These are phyloP conservation scores for Entamoeba dispar DNA, from an alignment of 208 protist species.

Conservation along the genomic window DNA sequence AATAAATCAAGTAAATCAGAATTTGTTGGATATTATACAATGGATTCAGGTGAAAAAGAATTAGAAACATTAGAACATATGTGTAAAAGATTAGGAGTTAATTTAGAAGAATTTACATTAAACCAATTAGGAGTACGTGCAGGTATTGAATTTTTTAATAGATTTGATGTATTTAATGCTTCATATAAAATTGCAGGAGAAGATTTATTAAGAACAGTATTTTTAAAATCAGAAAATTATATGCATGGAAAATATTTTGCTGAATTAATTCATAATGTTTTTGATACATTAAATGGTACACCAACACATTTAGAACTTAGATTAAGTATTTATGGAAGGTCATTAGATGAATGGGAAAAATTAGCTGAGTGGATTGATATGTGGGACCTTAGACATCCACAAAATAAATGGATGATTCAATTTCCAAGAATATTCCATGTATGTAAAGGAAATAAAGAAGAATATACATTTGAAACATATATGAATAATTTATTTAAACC, in stretches of 20 bases:
- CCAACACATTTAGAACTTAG: background rate
- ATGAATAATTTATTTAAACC: constrained; percentile 67
- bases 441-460: background rate
- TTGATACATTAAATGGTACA: background rate
- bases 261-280: constrained; percentile 1
- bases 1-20: constrained; percentile 49
- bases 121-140: constrained; percentile 27
- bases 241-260: constrained; percentile 11
- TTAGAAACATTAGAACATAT: constrained; percentile 21
- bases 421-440: constrained; percentile 9
- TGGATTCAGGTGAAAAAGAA: constrained; percentile 4
- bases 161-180: constrained; percentile 19
- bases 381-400: background rate
- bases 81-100: background rate
- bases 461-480: background rate
- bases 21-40: background rate
- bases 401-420: constrained; percentile 13
- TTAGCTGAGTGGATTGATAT: background rate
- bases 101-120: constrained; percentile 26
- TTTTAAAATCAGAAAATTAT: constrained; percentile 13
- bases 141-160: constrained; percentile 3
- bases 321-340: constrained; percentile 9
- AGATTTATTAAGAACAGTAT: background rate
- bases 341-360: constrained; percentile 1
- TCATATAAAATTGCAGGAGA: background rate